Base-by-base conservation (phyloP, 2,329 filamentous ascomycete species). In the Pseudogymnoascus sp. region DNA sequence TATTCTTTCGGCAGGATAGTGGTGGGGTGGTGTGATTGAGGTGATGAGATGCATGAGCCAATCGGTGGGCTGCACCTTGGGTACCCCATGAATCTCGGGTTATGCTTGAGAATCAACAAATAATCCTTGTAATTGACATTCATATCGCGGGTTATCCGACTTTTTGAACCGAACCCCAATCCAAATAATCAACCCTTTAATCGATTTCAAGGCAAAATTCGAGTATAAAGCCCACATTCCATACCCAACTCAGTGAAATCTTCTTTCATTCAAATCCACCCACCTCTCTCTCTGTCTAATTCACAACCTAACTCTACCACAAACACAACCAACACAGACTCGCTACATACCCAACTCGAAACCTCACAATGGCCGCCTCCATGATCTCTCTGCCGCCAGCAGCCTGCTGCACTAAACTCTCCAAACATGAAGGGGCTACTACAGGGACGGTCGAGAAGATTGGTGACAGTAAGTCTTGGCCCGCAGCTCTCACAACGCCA, bases 391-490 rank as follows among this genome's bases (percentile, higher is more conserved):
- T 55, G 1, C 45, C 45, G 29, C 61, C 61, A 59, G 41, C 38
- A 33, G 61, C 8, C 10, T 63, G 61, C 33, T 63, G 61, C 52
- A 33, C 61, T 2, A 39, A 41, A 19, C 37, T 55, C 5, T 33
- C 41, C 23, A 33, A 41, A 8, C 61, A 62, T 60, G 61, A 63
- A 43, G 61, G 61, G 12, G 45, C 11, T n/a, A 26, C 43, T 2
- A 31, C 61, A 8, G 61, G 61, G 21, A 43, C 16, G 14, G 23
- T 63, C n/a, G 55, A 63, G 33, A 63, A 63, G 14, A 63, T 63
- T n/a, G 61, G 52, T 31, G 31, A 60, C 31, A 63, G 61, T 63
- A 39, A 63, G 55, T 60, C 31, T 60, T 19, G 5, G 39, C 29
- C 23, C 35, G 26, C 61, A 31, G 58, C 60, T 21, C n/a, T 21